Evolutionary conservation across 2,329 filamentous ascomycete genomes (phyloP).

Genomic region (Delphinella strobiligena): DNA sequence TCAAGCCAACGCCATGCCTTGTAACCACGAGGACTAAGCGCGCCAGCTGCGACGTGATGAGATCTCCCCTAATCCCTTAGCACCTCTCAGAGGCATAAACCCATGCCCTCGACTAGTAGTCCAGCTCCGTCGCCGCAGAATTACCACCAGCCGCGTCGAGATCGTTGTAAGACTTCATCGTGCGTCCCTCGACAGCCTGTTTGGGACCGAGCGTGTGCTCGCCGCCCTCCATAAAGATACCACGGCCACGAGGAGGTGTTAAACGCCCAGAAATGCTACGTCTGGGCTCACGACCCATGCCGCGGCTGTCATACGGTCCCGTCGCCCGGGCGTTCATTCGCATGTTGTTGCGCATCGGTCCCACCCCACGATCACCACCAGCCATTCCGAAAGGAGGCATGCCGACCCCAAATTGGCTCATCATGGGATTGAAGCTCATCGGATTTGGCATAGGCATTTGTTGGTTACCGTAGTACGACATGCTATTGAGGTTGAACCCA

Average conservation of each 20-base stretch:
- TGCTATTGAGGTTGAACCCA: constrained; percentile 67
- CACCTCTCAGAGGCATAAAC: too few relatives aligned
- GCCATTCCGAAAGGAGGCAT: constrained; percentile 15
- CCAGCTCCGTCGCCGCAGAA: constrained; percentile 66
- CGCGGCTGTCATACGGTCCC: constrained; percentile 18
- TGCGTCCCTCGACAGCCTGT: constrained; percentile 85
- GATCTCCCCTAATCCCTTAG: too few relatives aligned
- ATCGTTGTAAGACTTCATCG: constrained; percentile 94
- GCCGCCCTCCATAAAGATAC: constrained; percentile 61
- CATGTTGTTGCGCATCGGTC: constrained; percentile 28
- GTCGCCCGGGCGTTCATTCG: constrained; percentile 9
- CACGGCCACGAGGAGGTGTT: constrained; percentile 39
- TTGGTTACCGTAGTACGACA: constrained; percentile 11
- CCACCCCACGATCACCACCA: constrained; percentile 25
- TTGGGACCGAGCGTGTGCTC: constrained; percentile 66
- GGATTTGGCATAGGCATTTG: constrained; percentile 6
- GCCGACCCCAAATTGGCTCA: constrained; percentile 7
- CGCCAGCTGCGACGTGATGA: too few relatives aligned
- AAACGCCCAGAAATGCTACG: constrained; percentile 34
- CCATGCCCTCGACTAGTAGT: constrained; percentile 53
- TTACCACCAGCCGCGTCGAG: constrained; percentile 58
- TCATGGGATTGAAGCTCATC: constrained; percentile 10
- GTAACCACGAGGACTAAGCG: too few relatives aligned
- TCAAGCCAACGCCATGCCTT: too few relatives aligned
- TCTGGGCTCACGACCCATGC: constrained; percentile 50